These are phyloP conservation scores for Glycine latifolia DNA, from an alignment of 306 rosid genomes.

Conservation along the genomic window DNA sequence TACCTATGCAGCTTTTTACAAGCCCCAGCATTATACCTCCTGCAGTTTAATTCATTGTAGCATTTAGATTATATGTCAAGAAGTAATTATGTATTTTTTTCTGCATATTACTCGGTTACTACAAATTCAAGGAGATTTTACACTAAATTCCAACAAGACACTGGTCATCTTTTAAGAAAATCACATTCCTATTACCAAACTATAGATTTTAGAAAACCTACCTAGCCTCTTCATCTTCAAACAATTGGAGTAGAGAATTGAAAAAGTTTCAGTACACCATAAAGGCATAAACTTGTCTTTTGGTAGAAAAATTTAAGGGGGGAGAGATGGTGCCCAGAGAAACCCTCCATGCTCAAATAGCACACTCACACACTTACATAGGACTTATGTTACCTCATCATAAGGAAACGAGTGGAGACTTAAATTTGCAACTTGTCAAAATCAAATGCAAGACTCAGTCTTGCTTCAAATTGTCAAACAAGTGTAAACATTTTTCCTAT, in stretches of 20 bases:
- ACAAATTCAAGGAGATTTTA: background rate
- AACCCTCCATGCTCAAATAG: background rate
- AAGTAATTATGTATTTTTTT: background rate
- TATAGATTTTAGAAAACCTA: constrained; percentile 1
- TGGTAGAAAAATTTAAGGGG: background rate
- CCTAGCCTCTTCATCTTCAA: constrained; percentile 25
- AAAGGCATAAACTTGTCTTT: background rate
- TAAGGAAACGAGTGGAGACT: background rate
- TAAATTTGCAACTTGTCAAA: background rate
- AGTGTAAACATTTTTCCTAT: constrained; percentile 13
- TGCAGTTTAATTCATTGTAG: constrained; percentile 55
- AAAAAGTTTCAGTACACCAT: constrained; percentile 4
- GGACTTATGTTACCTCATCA: background rate
- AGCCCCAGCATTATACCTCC: constrained; percentile 88
- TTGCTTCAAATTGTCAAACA: background rate
- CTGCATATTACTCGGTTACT: background rate
- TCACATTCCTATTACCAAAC: constrained; percentile 37
- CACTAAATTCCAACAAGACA: constrained; percentile 10
- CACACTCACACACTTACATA: background rate
- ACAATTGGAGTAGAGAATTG: constrained; percentile 16
- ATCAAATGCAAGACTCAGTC: background rate
- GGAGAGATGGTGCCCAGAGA: background rate
- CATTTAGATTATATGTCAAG: constrained; percentile 15
- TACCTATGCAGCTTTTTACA: constrained; percentile 95
- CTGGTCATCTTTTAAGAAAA: background rate